Evolutionary conservation across 1,284 basidiomycete species (phyloP), one percentile per base, ranked within the genome.

Genomic region (Porodaedalea pini): DNA sequence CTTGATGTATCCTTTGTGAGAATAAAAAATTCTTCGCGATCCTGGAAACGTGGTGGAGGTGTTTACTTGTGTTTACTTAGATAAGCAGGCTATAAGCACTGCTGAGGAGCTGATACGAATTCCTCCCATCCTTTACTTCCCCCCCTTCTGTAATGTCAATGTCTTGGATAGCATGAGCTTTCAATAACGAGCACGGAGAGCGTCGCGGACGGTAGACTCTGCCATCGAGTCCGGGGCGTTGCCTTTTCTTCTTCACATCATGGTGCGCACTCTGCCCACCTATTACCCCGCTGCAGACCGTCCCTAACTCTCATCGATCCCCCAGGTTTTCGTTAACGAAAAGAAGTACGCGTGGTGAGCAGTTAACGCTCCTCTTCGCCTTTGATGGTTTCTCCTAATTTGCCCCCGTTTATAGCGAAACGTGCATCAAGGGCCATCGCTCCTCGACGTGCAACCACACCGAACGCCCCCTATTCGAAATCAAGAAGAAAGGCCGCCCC

Each of bases 351-450:
- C 87, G 62, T 89, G 87, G 87, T 89, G 68, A 45, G 82, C 66
- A 44, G 17, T 45, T 52, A 15, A n/a, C 17, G 25, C 25, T 15
- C 25, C 3, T n/a, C 10, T 2, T 47, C 3, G 8, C 23, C 25
- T 58, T 48, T 27, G 13, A 2, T 37, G 44, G 11, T n/a, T 39
- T 10, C 45, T 37, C n/a, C 19, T 45, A 15, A 19, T 29, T 47
- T 54, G 17, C 51, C 10, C n/a, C 34, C 27, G n/a, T 47, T 48
- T 32, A 47, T 36, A 90, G 88, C 67, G 86, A 87, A 71, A 86
- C 87, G 43, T 91, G 88, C 72, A 90, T 91, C 72, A 90, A 90
- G 70, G 88, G 88, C 10, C 88, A 91, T 72, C 83, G 88, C 37
- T 89, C 88, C 11, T 88, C 87, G 7, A 78, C 81, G 47, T 91